Percentiles rank a stretch among this genome's conserved stretches.
These are phyloP conservation scores for Dactylonectria estremocensis DNA, from an alignment of 2,329 filamentous ascomycete species.

Conservation along the genomic window DNA sequence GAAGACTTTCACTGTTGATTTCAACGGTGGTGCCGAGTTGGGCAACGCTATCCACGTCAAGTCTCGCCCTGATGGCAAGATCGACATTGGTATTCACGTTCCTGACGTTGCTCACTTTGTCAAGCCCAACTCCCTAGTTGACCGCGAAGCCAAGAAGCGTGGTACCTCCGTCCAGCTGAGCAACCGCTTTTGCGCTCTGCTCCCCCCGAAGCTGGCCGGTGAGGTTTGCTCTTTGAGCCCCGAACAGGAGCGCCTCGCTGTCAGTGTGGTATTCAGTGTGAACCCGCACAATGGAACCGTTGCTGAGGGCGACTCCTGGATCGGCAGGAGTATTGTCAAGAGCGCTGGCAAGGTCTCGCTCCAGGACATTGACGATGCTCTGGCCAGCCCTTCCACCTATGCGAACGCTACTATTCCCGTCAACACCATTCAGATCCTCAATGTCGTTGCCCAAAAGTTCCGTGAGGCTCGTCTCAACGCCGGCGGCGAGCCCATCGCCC, in stretches of 20 bases:
- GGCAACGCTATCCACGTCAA: slow-evolving; percentile 96
- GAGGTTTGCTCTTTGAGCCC: slow-evolving; percentile 92
- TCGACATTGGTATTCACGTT: slow-evolving; percentile 96
- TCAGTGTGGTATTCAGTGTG: slow-evolving; percentile 94
- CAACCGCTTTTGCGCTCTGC: slow-evolving; percentile 88
- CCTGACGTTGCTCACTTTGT: slow-evolving; percentile 97
- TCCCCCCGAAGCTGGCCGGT: slow-evolving; percentile 86
- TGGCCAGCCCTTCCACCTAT: slow-evolving; percentile 75
- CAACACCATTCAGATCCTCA: slow-evolving; percentile 86
- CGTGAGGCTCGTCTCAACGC: slow-evolving; percentile 88
- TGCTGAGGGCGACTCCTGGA: slow-evolving; percentile 90
- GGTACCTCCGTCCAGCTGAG: slow-evolving; percentile 96
- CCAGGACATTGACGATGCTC: slow-evolving; percentile 86
- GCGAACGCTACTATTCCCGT: slow-evolving; percentile 76
- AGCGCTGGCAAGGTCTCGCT: slow-evolving; percentile 90
- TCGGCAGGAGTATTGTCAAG: slow-evolving; percentile 94
- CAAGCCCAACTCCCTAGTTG: slow-evolving; percentile 94
- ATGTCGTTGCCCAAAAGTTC: slow-evolving; percentile 90
- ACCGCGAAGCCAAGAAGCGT: slow-evolving; percentile 97
- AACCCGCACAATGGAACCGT: slow-evolving; percentile 85
- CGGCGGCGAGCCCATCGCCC: slow-evolving; percentile 83
- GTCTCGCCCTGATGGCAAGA: slow-evolving; percentile 83
- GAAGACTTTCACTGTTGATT: slow-evolving; percentile 92
- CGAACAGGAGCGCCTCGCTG: slow-evolving; percentile 89
- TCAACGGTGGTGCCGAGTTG: slow-evolving; percentile 88